phyloP scores from a whole-genome alignment of 352 stramenopile species.

The Pythium utonaiense region DNA sequence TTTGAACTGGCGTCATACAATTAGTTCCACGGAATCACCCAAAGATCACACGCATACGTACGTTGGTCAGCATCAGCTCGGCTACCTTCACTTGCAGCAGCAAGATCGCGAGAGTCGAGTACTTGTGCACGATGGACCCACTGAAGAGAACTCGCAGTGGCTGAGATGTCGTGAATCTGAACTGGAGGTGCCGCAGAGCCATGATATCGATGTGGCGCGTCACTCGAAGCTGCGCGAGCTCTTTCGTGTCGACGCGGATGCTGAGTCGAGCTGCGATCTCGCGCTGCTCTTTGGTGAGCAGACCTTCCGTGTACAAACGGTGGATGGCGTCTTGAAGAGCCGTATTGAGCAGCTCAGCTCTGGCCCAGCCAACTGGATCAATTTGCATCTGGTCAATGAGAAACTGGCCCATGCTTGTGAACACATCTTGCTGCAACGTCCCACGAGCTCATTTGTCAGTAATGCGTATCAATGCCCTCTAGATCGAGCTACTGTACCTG shows the following conservation, averaged over 20 bases:
- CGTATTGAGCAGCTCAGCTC: slow-evolving; percentile 49
- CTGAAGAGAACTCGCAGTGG: slow-evolving; percentile 65
- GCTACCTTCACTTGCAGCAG: slow-evolving; percentile 66
- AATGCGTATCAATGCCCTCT: too few species aligned
- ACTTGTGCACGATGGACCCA: slow-evolving; percentile 52
- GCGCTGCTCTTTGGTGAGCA: slow-evolving; percentile 31
- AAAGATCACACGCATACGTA: too few species aligned
- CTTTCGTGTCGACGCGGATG: slow-evolving; percentile 46
- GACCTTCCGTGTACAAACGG: slow-evolving; percentile 39
- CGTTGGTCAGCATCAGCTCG: slow-evolving; percentile 53
- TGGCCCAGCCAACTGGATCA: slow-evolving; percentile 54
- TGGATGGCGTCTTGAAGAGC: slow-evolving; percentile 56
- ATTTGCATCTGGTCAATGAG: slow-evolving; percentile 50
- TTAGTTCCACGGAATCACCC: too few species aligned
- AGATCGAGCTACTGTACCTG: too few species aligned
- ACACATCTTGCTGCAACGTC: slow-evolving; percentile 62
- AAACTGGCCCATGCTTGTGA: slow-evolving; percentile 39
- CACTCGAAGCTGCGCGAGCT: slow-evolving; percentile 34
- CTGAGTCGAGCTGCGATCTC: slow-evolving; percentile 43
- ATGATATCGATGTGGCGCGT: slow-evolving; percentile 45
- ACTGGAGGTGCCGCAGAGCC: slow-evolving; percentile 55
- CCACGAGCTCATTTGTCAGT: too few species aligned
- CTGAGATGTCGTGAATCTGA: slow-evolving; percentile 43
- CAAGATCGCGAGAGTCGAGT: slow-evolving; percentile 50
- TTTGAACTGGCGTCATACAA: slow-evolving; percentile 76